Evolutionary conservation across 768 basidiomycete species (phyloP), one percentile per base, ranked within the genome.

Genomic region (Tephrocybe rancida): DNA sequence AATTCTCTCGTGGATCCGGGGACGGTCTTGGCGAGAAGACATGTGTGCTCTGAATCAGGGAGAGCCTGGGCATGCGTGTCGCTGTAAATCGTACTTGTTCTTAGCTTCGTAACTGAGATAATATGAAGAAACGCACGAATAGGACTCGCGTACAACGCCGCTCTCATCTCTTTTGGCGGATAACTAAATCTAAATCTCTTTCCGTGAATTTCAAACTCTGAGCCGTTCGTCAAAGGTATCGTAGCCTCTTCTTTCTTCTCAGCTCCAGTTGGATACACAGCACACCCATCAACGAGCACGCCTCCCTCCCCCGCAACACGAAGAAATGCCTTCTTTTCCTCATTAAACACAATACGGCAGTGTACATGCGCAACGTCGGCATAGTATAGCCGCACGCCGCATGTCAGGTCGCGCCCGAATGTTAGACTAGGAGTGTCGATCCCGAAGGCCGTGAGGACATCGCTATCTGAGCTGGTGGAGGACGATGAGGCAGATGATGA

Each of bases 171-270:
- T 63, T 89, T 89, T 5, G 89, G 87, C 1, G 88, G 89, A 61
- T 90, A 90, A 4, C 75, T 75, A 66, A 90, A 90, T n/a, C 74
- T 70, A 65, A 91, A 91, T 5, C 80, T 76, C 61, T 90, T 90
- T 39, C 76, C 77, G 63, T 82, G 83, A 13, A 90, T 85, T 56
- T 86, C 84, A 38, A 90, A 76, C 30, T 83, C 79, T 6, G 86
- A 83, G 65, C 82, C 78, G 65, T 87, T 88, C 9, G 74, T 73
- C 16, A 91, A 70, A 5, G 87, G 83, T n/a, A 90, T 74, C 1
- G 79, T 87, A 1, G 77, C 79, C 22, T 78, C 78, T 44, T 58
- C 30, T 22, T 51, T 54, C 10, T 74, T 70, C 6, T 18, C 37
- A 18, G n/a, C 8, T 38, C 37, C n/a, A 18, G 5, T 19, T 0